Percentiles rank a stretch among this genome's conserved stretches.
These are phyloP conservation scores for Venturia effusa DNA, from an alignment of 2,329 filamentous ascomycete genomes.

Conservation along the genomic window DNA sequence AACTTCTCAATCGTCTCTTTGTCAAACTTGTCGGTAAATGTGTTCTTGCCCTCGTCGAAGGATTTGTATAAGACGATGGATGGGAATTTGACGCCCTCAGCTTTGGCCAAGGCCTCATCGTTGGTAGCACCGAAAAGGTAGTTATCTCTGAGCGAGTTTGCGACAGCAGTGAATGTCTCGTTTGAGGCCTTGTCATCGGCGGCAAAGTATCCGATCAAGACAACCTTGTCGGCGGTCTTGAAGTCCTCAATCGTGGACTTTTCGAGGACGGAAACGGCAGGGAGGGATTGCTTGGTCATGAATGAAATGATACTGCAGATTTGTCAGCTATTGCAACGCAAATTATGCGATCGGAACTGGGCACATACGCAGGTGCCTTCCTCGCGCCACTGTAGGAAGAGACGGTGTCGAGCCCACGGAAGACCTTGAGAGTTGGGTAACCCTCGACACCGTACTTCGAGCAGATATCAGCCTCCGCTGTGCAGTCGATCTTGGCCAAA, in stretches of 20 bases:
- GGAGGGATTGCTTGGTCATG: constrained; percentile 97
- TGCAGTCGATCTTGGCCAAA: constrained; percentile 87
- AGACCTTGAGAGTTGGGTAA: constrained; percentile 98
- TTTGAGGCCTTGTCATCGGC: constrained; percentile 73
- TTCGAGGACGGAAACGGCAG: constrained; percentile 74
- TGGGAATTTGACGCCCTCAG: constrained; percentile 79
- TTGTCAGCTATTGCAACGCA: not conserved
- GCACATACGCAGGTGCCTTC: constrained; percentile 60
- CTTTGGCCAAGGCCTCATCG: constrained; percentile 75
- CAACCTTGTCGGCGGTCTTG: constrained; percentile 96
- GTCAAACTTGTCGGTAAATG: constrained; percentile 73
- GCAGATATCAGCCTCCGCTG: constrained; percentile 86
- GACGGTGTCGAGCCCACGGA: constrained; percentile 78
- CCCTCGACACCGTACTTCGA: constrained; percentile 84
- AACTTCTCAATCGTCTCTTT: constrained; percentile 71
- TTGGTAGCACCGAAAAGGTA: constrained; percentile 86
- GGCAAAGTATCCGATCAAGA: constrained; percentile 80
- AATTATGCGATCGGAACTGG: not conserved
- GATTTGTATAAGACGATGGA: constrained; percentile 91
- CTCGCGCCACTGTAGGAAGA: constrained; percentile 78
- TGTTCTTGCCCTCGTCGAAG: constrained; percentile 91
- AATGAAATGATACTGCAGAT: constrained; percentile 56
- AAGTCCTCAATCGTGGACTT: constrained; percentile 84
- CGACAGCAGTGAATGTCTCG: constrained; percentile 69
- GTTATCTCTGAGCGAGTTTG: constrained; percentile 69